Evolutionary conservation across 306 rosid species (phyloP).

Genomic region (Prunus mira): DNA sequence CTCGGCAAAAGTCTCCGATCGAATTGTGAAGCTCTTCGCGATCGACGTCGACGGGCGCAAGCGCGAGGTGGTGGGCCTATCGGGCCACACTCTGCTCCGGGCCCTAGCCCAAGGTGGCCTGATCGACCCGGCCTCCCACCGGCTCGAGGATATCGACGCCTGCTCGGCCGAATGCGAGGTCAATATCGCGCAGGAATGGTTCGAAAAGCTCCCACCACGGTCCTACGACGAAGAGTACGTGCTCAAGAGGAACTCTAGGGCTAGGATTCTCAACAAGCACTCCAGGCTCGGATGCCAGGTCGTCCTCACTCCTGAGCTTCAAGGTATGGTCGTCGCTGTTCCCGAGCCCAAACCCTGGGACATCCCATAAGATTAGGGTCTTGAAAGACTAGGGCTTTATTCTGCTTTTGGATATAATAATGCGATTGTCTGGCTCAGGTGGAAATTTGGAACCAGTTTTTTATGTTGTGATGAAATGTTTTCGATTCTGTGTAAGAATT

Average conservation of each 20-base stretch:
- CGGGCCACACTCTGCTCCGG: conserved; percentile 83
- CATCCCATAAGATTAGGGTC: conserved; percentile 38
- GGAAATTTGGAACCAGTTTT: conserved; percentile 10
- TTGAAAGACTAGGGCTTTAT: conserved; percentile 4
- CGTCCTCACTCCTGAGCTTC: conserved; percentile 61
- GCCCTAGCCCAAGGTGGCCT: conserved; percentile 68
- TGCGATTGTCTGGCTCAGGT: not conserved
- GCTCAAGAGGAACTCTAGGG: conserved; percentile 56
- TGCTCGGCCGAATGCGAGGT: conserved; percentile 95
- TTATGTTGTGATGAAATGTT: not conserved
- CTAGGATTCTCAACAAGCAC: conserved; percentile 71
- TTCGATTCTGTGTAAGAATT: not conserved
- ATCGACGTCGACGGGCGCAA: conserved; percentile 70
- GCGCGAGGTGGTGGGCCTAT: conserved; percentile 62
- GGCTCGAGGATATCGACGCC: conserved; percentile 88
- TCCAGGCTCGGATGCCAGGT: conserved; percentile 92
- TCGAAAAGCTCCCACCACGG: conserved; percentile 75
- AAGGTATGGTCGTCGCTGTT: conserved; percentile 95
- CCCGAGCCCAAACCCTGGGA: conserved; percentile 97
- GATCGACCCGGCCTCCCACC: conserved; percentile 86
- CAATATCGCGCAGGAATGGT: conserved; percentile 90
- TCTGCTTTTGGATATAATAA: conserved; percentile 5
- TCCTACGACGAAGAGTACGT: conserved; percentile 86
- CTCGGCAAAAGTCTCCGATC: conserved; percentile 69
- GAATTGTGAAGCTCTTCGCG: conserved; percentile 72